A percentile compares a stretch with the other conserved stretches of the same genome.
Conservation (phyloP, 345 rosid genomes). For the Physaria fendleri region DNA sequence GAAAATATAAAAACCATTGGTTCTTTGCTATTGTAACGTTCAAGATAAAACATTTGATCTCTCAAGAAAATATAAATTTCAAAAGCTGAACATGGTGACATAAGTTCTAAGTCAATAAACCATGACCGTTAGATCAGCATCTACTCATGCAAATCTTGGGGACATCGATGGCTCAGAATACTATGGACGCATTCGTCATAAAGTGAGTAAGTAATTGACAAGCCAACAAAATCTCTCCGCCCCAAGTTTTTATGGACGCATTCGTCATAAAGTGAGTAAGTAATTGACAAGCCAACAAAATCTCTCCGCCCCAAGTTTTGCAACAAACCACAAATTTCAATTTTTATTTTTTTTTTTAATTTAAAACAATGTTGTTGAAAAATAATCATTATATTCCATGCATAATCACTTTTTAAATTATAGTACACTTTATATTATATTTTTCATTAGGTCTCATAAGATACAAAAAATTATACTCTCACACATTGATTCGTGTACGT, state of each 20-base stretch:
- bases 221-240: constrained; percentile 5
- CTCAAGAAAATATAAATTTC: background rate
- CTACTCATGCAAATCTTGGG: background rate
- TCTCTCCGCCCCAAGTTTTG: constrained; percentile 2
- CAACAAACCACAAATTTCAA: background rate
- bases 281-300: constrained; percentile 4
- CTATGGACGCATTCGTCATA: constrained; percentile 9
- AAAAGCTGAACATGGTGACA: constrained; percentile 6
- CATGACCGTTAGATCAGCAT: constrained; percentile 12
- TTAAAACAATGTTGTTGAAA: background rate
- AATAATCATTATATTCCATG: background rate
- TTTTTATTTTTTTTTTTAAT: background rate
- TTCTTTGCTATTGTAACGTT: background rate
- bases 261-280: background rate
- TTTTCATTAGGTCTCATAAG: background rate
- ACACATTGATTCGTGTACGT: background rate
- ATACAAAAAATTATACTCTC: background rate
- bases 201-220: background rate
- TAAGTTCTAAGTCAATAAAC: background rate
- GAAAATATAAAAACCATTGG: background rate
- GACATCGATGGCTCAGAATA: constrained; percentile 12
- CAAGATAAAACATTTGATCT: background rate
- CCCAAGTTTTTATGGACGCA: constrained; percentile 13
- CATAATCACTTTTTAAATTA: background rate
- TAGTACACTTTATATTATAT: background rate